Conservation (phyloP, 768 basidiomycete species). For the Gymnopilus junonius region DNA sequence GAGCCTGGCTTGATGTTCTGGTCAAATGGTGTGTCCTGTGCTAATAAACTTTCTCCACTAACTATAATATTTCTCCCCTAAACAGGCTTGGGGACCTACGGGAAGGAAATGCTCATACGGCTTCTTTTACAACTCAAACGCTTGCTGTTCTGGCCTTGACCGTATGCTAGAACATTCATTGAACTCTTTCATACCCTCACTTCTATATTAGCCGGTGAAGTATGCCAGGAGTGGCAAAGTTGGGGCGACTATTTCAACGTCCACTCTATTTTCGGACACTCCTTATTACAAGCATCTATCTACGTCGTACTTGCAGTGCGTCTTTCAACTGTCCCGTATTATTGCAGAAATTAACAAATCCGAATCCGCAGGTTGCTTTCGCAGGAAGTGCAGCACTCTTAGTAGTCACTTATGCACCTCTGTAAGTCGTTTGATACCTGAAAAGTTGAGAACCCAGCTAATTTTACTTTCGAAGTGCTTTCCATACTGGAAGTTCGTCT, state of each 20-base stretch:
- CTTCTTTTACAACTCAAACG: conserved; percentile 73
- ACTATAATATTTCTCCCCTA: conserved; percentile 1
- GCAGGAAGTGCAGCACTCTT: conserved; percentile 66
- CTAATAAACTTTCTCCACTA: not conserved
- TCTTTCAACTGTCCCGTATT: not conserved
- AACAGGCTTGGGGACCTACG: conserved; percentile 70
- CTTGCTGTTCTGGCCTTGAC: conserved; percentile 72
- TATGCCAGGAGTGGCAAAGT: conserved; percentile 67
- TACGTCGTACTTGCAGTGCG: conserved; percentile 70
- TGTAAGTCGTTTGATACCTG: conserved; percentile 46
- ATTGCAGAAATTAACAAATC: not conserved
- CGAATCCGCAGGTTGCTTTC: conserved; percentile 53
- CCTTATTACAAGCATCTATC: conserved; percentile 65
- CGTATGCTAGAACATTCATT: conserved; percentile 38
- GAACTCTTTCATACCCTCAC: conserved; percentile 12
- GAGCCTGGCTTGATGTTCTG: conserved; percentile 74
- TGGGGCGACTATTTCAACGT: conserved; percentile 68
- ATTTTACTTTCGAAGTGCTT: conserved; percentile 49
- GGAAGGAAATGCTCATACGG: conserved; percentile 71
- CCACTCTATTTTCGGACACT: conserved; percentile 58
- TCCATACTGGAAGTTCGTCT: conserved; percentile 78
- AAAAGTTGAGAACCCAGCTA: not conserved
- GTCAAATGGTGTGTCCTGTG: conserved; percentile 63
- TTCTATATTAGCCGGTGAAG: conserved; percentile 58
- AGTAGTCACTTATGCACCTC: conserved; percentile 70